A percentile compares a stretch with the other conserved stretches of the same genome.
phyloP scores from a whole-genome alignment of 2,329 filamentous ascomycete genomes.

The Penicillium hesseltinei region DNA sequence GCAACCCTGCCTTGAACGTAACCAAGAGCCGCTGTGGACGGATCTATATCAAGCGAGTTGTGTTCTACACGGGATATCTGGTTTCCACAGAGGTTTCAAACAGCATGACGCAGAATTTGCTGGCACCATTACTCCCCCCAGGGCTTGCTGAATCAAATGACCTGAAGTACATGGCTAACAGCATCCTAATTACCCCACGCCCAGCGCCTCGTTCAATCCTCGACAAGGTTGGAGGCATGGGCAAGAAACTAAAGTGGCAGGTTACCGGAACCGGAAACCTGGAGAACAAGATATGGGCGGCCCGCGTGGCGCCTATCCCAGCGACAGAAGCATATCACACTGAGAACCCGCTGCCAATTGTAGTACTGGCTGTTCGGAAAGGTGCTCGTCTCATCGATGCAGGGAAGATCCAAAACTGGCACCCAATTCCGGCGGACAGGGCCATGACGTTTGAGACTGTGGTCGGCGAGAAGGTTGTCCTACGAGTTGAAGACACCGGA shows the following conservation, averaged over 20 bases:
- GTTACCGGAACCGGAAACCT: slow-evolving; percentile 72
- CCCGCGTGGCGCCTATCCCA: slow-evolving; percentile 70
- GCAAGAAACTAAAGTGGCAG: slow-evolving; percentile 78
- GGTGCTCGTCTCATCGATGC: slow-evolving; percentile 77
- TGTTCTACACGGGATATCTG: slow-evolving; percentile 91
- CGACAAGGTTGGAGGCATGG: slow-evolving; percentile 82
- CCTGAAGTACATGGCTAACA: slow-evolving; percentile 80
- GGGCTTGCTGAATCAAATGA: slow-evolving; percentile 64
- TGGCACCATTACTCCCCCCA: slow-evolving; percentile 59
- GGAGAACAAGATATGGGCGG: slow-evolving; percentile 86
- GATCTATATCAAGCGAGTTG: slow-evolving; percentile 76
- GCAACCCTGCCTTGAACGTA: slow-evolving; percentile 32
- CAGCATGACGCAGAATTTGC: slow-evolving; percentile 63
- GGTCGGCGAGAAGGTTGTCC: slow-evolving; percentile 80
- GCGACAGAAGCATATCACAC: slow-evolving; percentile 69
- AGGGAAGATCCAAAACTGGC: slow-evolving; percentile 78
- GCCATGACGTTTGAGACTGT: slow-evolving; percentile 75
- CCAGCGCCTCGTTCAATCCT: slow-evolving; percentile 70
- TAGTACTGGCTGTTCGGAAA: slow-evolving; percentile 78
- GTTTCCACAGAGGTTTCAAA: slow-evolving; percentile 70
- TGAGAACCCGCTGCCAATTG: slow-evolving; percentile 72
- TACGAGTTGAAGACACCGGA: slow-evolving; percentile 67
- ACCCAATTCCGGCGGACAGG: slow-evolving; percentile 68
- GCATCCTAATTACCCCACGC: slow-evolving; percentile 82
- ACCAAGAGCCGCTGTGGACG: slow-evolving; percentile 46